Evolutionary conservation across 2,329 filamentous ascomycete genomes (phyloP), one percentile per base, ranked within the genome.

Genomic region (Xylaria sp.): DNA sequence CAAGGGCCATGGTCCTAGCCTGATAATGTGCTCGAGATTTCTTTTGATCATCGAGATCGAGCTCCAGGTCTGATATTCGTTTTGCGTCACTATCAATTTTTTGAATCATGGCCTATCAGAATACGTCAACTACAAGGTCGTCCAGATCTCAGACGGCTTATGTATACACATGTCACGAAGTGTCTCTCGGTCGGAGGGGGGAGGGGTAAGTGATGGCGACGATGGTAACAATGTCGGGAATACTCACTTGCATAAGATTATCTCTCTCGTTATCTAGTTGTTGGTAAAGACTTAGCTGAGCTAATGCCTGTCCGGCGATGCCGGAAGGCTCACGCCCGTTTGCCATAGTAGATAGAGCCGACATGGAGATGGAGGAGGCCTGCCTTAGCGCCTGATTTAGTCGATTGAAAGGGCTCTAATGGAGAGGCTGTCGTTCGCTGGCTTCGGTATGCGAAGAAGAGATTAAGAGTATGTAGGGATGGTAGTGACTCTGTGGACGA

Each of bases 11-110:
- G 49, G 71, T 63, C 49, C 64, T 66, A 27, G 66, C 53, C 44
- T 76, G 75, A 61, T 76, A 76, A 47, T 65, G 53, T 54, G 66
- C 69, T 20, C 75, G 67, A n/a, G 73, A 73, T 39, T 63, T 66
- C 66, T 72, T 75, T 62, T 76, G 74, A 45, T 76, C 73, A 29
- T 72, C 72, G 42, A 76, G 71, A 69, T 76, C 75, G 36, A 75
- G 70, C 57, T 75, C 70, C 49, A 76, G 71, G 11, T 74, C 71
- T 55, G 55, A 57, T 71, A 76, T 74, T 59, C 58, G 73, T 65
- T 73, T 71, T 56, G 67, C 63, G 66, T 73, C 69, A 11, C 44
- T 56, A 27, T 73, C 69, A 58, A 75, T 66, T 65, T 71, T 72
- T 49, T 74, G 72, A 51, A 76, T 69, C 63, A 76, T 76, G 66